Percentiles rank a stretch among this genome's conserved stretches.
Evolutionary conservation across 2,329 filamentous ascomycete species (phyloP).

Genomic region (Botrytis paeoniae): DNA sequence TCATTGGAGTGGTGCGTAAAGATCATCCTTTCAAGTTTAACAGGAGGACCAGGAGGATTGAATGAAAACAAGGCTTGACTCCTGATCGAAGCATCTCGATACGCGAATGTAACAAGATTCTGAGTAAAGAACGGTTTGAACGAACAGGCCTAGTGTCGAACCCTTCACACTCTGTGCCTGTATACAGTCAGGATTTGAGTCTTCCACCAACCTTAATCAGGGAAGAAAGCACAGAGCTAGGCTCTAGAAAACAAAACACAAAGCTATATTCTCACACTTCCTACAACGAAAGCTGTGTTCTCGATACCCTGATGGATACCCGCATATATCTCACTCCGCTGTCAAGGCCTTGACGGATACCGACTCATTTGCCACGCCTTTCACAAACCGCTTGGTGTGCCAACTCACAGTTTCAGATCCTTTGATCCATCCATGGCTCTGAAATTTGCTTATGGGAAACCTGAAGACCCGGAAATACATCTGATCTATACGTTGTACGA

Average conservation of each 20-base stretch:
- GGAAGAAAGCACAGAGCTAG: background rate
- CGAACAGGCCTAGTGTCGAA: too few species aligned
- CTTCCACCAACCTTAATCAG: background rate
- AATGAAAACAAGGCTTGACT: background rate
- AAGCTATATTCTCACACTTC: background rate
- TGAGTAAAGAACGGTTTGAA: background rate
- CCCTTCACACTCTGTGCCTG: background rate
- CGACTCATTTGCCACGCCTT: constrained; percentile 8
- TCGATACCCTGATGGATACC: background rate
- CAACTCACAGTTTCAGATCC: constrained; percentile 10
- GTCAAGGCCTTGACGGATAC: constrained; percentile 8
- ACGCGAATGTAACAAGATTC: background rate
- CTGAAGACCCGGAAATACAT: background rate
- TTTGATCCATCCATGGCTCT: background rate
- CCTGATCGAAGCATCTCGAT: background rate
- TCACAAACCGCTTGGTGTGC: background rate
- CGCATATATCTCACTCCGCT: background rate
- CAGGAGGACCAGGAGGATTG: background rate
- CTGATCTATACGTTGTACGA: constrained; percentile 1
- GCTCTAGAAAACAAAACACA: background rate
- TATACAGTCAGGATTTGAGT: background rate
- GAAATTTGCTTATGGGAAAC: background rate
- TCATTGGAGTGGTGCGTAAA: background rate
- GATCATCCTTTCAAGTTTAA: background rate
- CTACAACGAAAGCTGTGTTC: background rate